A percentile compares a stretch with the other conserved stretches of the same genome.
phyloP scores from a whole-genome alignment of 169 alveolate species.

The Nephromyces sp. region DNA sequence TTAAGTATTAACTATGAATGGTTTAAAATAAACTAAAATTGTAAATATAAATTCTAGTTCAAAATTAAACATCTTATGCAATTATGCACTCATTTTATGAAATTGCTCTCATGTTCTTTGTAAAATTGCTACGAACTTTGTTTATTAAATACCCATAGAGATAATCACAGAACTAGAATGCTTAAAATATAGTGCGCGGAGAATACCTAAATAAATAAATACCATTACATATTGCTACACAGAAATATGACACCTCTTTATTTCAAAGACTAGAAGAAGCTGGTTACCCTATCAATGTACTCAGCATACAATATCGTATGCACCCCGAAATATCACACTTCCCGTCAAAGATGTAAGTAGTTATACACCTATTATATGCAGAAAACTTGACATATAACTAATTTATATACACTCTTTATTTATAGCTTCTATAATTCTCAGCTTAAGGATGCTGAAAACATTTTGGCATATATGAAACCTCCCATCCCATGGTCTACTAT shows the following conservation, averaged over 20 bases:
- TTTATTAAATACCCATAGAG: too few species aligned
- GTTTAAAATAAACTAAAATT: too few species aligned
- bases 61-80: too few species aligned
- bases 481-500: constrained; percentile 66
- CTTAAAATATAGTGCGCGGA: too few species aligned
- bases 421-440: constrained; percentile 41
- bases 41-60: too few species aligned
- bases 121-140: too few species aligned
- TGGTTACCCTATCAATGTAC: constrained; percentile 65
- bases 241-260: constrained; percentile 71
- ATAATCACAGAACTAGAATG: too few species aligned
- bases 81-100: too few species aligned
- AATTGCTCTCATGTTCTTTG: too few species aligned
- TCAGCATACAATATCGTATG: constrained; percentile 92
- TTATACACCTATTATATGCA: neutral
- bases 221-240: too few species aligned
- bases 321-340: constrained; percentile 87
- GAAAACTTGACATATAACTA: neutral
- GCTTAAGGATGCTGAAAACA: constrained; percentile 30
- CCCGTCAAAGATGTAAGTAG: constrained; percentile 68
- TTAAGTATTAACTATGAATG: neutral
- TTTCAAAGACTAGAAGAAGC: constrained; percentile 78
- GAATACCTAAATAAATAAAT: too few species aligned
- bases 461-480: constrained; percentile 40
- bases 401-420: neutral